Percentiles rank a stretch among this genome's conserved stretches.
These are phyloP conservation scores for Mycena sanguinolenta DNA, from an alignment of 768 basidiomycete species.

Conservation along the genomic window DNA sequence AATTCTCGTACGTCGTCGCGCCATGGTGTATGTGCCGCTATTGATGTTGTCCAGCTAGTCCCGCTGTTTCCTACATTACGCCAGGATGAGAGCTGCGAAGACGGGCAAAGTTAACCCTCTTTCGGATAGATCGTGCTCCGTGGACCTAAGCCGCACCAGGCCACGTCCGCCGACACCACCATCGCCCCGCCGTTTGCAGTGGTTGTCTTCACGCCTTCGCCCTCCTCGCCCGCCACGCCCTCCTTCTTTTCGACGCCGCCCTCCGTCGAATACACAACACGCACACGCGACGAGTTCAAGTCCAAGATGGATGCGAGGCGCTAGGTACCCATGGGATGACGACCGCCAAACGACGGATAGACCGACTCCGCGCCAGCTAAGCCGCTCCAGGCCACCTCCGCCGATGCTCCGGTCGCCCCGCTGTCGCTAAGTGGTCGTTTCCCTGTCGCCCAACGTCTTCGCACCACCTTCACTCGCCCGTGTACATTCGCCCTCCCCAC, in stretches of 20 bases:
- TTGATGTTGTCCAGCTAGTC: no score
- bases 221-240: background rate
- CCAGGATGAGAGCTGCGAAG: no score
- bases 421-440: background rate
- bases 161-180: background rate
- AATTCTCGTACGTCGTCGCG: no score
- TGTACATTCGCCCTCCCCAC: background rate
- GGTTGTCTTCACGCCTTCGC: background rate
- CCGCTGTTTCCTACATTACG: no score
- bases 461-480: background rate
- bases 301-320: no score
- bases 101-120: no score
- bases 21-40: no score
- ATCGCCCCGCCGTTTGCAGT: background rate
- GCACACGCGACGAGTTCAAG: no score
- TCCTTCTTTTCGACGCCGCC: background rate
- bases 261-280: background rate
- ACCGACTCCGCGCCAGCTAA: background rate
- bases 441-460: background rate
- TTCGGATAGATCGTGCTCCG: no score
- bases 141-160: background rate
- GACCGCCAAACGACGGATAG: background rate
- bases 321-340: background rate
- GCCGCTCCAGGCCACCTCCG: background rate
- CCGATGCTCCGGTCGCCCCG: background rate